Evolutionary conservation across 169 alveolate genomes (phyloP), one percentile per base, ranked within the genome.

Genomic region (Plasmodium chabaudi): DNA sequence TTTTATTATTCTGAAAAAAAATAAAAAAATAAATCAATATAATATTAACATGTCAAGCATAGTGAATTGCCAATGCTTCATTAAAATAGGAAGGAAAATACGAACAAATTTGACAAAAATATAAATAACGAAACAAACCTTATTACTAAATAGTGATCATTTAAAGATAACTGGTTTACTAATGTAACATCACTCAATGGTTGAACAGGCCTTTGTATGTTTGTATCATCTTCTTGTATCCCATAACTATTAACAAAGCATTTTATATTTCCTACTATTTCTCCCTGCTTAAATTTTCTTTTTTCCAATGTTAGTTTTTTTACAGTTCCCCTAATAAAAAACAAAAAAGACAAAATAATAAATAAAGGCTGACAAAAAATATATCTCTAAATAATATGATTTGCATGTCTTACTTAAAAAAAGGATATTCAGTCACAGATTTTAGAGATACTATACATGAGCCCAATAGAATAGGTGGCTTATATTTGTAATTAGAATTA

Each of bases 261-360:
- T 34, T 92, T 87, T 19, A 94, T 92, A 67, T 94, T 94, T 13
- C 96, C 96, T 60, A 90, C 94, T 42, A 94, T 91, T 63, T 93
- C 94, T 7, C 96, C 96, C 51, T 93, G 93, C 21, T 61, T 88
- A 92, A 94, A 91, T 65, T 92, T 90, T 21, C 79, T 63, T 34
- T 94, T 88, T 21, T 94, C 96, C 19, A 90, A 61, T 9, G 96
- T 92, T 44, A 94, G 88, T 59, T 92, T 94, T 73, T 94, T 94
- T 39, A 86, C 75, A 27, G 64, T 70, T 6, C 91, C 91, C 47
- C 91, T 86, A 25, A 51, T 44, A 60, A 53, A 27, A 51, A 79
- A 10, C 42, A 34, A 79, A 49, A 47, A 17, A 60, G 9, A 59
- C 25, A 19, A 72, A 47, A 55, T 7, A 1, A 57, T 13, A 39